Evolutionary conservation across 371 early-diverging fungal genomes (phyloP), one percentile per base, ranked within the genome.

Genomic region (Neoconidiobolus thromboides): DNA sequence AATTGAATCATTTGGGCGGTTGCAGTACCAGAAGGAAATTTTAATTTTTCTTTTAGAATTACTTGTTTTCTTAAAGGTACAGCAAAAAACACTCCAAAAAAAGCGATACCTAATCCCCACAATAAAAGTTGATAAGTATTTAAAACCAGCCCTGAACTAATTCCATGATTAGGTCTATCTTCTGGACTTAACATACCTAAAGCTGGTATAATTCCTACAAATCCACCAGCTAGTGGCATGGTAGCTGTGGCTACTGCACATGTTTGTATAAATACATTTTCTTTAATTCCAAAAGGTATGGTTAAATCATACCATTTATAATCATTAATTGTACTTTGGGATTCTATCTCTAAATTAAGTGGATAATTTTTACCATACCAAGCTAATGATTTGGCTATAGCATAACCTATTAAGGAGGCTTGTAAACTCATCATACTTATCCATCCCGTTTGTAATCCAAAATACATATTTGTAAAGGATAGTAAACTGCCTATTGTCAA

Each of bases 61-160:
- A 82, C 84, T 62, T 89, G 87, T 43, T 75, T 78, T 49, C 92
- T 71, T 50, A 92, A 66, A 3, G 90, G 89, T 1, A 92, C 76
- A 2, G 89, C 91, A 68, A 92, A 90, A 63, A 90, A 90, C 3
- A 92, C 84, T 38, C 92, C 92, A 71, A 87, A 92, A 68, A 87
- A 85, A 3, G 89, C 82, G 53, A 87, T 73, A 2, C 79, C 87
- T n/a, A 88, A 62, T 5, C 83, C 80, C 90, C 90, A 89, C 0
- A 87, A 62, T 12, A 83, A 72, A 58, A 87, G 63, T 62, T 83
- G 72, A 43, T 69, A 63, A 6, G 71, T 72, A 1, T 71, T 51
- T 7, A 73, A 54, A 48, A 76, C 75, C 0, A 79, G 67, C 1
- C 60, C 60, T 1, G 3, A 38, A 10, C n/a, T 26, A 2, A 36